Base-by-base conservation (phyloP, 768 basidiomycete genomes). In the Pleurotus pulmonarius region DNA sequence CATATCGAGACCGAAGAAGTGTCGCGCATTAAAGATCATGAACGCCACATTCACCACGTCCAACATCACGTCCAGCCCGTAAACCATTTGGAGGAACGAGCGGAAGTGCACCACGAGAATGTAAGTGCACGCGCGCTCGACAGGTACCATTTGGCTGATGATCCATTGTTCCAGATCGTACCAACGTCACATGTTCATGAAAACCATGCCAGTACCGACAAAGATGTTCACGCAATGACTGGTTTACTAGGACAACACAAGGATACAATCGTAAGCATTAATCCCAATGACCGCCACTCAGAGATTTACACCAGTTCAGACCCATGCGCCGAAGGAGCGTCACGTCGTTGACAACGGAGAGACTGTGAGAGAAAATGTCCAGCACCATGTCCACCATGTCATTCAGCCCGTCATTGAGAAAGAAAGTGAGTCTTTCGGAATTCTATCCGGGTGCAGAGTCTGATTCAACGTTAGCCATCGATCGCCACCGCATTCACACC, bases 341-440 rank as follows among this genome's bases (percentile, higher is more conserved):
- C 64, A 60, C 15, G 49, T 70, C 41, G 58, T 72, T 46, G 74
- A 74, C 60, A 68, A 70, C 53, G 73, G 71, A 3, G 67, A 57
- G n/a, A 63, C 56, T 0, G 58, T 73, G 15, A 68, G 65, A 3
- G 72, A 74, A 52, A 59, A 63, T 6, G 56, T 67, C 15, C 69
- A 73, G 29, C 72, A 74, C 44, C 74, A 75, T 55, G 64, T 72
- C 25, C 70, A 73, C 45, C 72, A 75, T 29, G 61, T 74, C 25
- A 68, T 74, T 15, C 73, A 75, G 52, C 72, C 73, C 15, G 60
- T 75, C 20, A 70, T 74, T 43, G 65, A 74, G 61, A 73, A 73
- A 71, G 68, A 73, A 49, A 70, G 74, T 73, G 55, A 20, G 71
- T 63, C 5, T 4, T 11, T 3, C 3, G 3, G 24, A 12, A 38